These are phyloP conservation scores for Penicillium sp. DNA, from an alignment of 2,329 filamentous ascomycete species.

Conservation along the genomic window DNA sequence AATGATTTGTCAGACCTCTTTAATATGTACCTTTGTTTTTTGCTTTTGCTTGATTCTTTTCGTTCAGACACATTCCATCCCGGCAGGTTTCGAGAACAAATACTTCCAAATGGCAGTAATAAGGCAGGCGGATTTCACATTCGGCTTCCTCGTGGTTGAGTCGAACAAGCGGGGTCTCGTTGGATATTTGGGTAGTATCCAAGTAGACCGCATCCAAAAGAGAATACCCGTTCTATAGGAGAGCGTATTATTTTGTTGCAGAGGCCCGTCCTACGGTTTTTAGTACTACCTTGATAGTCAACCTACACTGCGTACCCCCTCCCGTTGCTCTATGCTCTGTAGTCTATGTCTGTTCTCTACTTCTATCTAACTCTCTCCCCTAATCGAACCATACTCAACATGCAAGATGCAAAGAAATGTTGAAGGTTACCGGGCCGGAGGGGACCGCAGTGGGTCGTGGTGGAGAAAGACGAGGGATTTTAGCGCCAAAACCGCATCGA, in stretches of 20 bases:
- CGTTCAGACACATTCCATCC: conserved; percentile 13
- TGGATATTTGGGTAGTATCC: conserved; percentile 11
- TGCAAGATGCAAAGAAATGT: conserved; percentile 15
- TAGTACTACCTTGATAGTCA: not conserved
- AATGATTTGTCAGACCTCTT: conserved; percentile 5
- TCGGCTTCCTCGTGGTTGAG: conserved; percentile 20
- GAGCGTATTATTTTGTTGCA: not conserved
- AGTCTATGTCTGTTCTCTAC: not conserved
- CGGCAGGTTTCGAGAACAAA: conserved; percentile 4
- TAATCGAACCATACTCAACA: not conserved
- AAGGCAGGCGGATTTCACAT: conserved; percentile 19
- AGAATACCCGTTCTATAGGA: conserved; percentile 5
- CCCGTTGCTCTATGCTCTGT: not conserved
- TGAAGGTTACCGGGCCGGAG: conserved; percentile 30
- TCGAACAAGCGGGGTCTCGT: conserved; percentile 24
- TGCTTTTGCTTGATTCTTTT: conserved; percentile 2
- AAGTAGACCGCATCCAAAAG: conserved; percentile 16
- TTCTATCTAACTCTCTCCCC: no score
- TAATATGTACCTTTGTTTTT: not conserved
- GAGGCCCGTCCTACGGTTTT: not conserved
- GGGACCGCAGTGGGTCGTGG: conserved; percentile 28
- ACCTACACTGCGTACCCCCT: not conserved
- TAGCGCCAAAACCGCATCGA: conserved; percentile 13
- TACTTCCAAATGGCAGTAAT: not conserved
- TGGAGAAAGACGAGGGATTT: conserved; percentile 21